Evolutionary conservation across 352 stramenopile species (phyloP).

Genomic region (Peronospora belbahrii): DNA sequence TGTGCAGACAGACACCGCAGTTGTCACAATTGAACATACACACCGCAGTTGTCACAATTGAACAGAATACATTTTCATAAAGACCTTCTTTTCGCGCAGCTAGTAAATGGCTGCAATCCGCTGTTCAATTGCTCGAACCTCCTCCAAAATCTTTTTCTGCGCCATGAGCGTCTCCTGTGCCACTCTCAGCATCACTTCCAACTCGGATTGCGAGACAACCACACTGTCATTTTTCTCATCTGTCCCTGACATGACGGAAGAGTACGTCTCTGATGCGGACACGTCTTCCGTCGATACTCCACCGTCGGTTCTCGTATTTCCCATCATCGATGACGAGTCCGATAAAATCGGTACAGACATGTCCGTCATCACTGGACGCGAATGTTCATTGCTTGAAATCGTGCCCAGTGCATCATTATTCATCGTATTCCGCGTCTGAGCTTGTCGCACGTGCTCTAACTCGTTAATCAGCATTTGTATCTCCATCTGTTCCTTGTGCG

Average conservation of each 20-base stretch:
- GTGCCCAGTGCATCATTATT: constrained; percentile 22
- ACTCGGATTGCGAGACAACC: constrained; percentile 39
- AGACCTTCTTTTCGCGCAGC: background rate
- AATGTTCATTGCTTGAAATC: constrained; percentile 10
- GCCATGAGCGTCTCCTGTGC: constrained; percentile 48
- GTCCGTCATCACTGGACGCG: constrained; percentile 11
- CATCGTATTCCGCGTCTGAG: constrained; percentile 3
- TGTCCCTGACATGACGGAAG: constrained; percentile 14
- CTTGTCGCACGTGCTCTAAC: constrained; percentile 43
- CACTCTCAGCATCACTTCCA: constrained; percentile 44
- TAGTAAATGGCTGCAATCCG: constrained; percentile 25
- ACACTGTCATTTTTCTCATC: constrained; percentile 21
- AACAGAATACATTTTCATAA: background rate
- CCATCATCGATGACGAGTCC: constrained; percentile 23
- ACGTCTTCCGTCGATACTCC: constrained; percentile 22
- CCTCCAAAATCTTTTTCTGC: constrained; percentile 56
- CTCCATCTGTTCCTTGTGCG: constrained; percentile 44
- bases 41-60: too few species aligned
- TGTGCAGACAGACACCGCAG: too few species aligned
- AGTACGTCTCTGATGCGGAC: constrained; percentile 26
- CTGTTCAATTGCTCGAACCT: constrained; percentile 48
- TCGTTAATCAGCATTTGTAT: constrained; percentile 50
- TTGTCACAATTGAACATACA: too few species aligned
- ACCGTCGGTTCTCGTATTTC: constrained; percentile 18
- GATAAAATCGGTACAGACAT: constrained; percentile 21